Evolutionary conservation across 768 basidiomycete species (phyloP).

Genomic region (Boletus vermiculosoides): DNA sequence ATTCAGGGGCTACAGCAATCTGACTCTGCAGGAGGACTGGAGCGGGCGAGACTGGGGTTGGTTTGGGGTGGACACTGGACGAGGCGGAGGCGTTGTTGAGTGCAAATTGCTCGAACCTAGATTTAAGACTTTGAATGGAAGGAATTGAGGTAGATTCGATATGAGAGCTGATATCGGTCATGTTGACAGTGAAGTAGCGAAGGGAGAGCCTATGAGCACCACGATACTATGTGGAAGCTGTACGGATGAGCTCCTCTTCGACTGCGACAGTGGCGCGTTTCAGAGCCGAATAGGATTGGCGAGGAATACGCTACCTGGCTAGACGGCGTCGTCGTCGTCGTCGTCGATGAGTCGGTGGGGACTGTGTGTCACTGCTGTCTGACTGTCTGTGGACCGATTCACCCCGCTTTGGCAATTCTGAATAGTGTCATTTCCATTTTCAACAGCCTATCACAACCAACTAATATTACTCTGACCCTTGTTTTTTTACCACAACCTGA

Average conservation of each 20-base stretch:
- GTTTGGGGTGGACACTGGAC: slow-evolving; percentile 1
- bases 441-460: neutral
- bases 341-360: slow-evolving; percentile 5
- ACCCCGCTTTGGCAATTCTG: slow-evolving; percentile 13
- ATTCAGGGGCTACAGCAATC: slow-evolving; percentile 29
- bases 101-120: slow-evolving; percentile 69
- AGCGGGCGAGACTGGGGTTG: neutral
- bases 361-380: neutral
- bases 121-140: slow-evolving; percentile 68
- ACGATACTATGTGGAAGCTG: slow-evolving; percentile 1
- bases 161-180: slow-evolving; percentile 21
- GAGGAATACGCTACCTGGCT: neutral
- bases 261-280: neutral
- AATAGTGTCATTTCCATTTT: slow-evolving; percentile 13
- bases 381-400: neutral
- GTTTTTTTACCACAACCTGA: neutral
- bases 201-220: neutral
- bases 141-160: slow-evolving; percentile 56
- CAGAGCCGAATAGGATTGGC: neutral
- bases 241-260: neutral
- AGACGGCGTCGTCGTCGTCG: slow-evolving; percentile 7
- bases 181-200: neutral
- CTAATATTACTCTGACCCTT: neutral
- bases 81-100: slow-evolving; percentile 32
- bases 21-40: slow-evolving; percentile 10